Evolutionary conservation across 2,329 filamentous ascomycete genomes (phyloP).

Genomic region (Pseudonectria buxi): DNA sequence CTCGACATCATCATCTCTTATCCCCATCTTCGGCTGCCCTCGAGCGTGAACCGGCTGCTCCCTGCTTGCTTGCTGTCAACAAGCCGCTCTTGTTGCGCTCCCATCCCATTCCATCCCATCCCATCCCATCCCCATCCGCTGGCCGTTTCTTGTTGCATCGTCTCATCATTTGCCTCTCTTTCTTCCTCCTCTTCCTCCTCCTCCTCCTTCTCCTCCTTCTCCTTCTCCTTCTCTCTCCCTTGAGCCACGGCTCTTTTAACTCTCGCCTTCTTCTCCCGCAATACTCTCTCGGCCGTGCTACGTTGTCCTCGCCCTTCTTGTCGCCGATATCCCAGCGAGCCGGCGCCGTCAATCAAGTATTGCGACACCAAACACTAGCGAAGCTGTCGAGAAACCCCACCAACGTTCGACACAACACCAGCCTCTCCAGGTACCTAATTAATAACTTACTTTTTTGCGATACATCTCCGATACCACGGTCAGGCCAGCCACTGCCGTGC

Average conservation of each 20-base stretch:
- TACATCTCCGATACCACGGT: too few species aligned
- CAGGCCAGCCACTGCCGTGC: too few species aligned
- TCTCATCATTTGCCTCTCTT: slow-evolving; percentile 1
- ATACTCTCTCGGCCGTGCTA: slow-evolving; percentile 5
- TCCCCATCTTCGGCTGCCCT: too few species aligned
- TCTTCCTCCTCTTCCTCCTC: slow-evolving; percentile 6
- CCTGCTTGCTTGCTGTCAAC: too few species aligned
- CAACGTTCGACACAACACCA: background rate
- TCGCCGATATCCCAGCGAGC: slow-evolving; percentile 1
- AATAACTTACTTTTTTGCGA: too few species aligned
- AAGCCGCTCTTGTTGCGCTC: slow-evolving; percentile 8
- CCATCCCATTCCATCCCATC: slow-evolving; percentile 2
- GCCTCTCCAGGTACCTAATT: background rate
- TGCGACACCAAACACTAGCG: too few species aligned
- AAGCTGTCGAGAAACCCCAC: background rate
- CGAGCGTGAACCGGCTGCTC: too few species aligned
- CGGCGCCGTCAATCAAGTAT: too few species aligned
- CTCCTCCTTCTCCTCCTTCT: slow-evolving; percentile 8
- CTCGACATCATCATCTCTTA: too few species aligned
- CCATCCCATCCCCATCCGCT: background rate
- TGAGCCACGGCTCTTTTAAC: background rate
- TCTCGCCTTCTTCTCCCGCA: slow-evolving; percentile 2
- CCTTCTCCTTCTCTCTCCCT: background rate
- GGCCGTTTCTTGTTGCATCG: background rate
- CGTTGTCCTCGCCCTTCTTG: background rate